Conservation (phyloP, 129 eudicot genomes). For the Saussurea involucrata region DNA sequence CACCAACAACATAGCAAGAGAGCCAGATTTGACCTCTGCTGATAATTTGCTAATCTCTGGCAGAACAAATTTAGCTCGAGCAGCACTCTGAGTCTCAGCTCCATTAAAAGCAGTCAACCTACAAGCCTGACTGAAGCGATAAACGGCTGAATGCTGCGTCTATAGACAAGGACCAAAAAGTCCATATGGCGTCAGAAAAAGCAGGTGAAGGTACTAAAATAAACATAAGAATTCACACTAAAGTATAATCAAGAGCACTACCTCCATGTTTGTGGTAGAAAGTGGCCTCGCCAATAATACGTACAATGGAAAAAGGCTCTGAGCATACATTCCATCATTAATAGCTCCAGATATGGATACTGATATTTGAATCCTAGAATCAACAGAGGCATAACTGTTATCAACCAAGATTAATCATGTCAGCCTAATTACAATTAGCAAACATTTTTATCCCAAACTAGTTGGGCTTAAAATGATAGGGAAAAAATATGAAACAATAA, state of each 20-base stretch:
- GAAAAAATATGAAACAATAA: background rate
- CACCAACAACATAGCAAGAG: conserved; percentile 64
- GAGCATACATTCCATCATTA: conserved; percentile 43
- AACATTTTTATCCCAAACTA: background rate
- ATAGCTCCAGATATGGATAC: conserved; percentile 59
- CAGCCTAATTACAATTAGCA: conserved; percentile 5
- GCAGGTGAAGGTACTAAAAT: background rate
- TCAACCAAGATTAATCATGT: background rate
- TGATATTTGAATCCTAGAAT: conserved; percentile 64
- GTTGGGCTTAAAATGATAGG: background rate
- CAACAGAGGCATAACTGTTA: conserved; percentile 9
- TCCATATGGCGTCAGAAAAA: conserved; percentile 27
- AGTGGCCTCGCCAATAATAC: conserved; percentile 68
- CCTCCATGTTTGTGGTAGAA: conserved; percentile 53
- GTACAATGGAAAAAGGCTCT: conserved; percentile 59
- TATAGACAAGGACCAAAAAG: conserved; percentile 5
- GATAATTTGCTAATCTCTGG: conserved; percentile 80
- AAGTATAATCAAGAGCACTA: conserved; percentile 18
- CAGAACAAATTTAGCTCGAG: conserved; percentile 57
- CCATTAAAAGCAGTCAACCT: conserved; percentile 42
- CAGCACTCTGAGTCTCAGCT: conserved; percentile 32
- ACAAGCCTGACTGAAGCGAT: conserved; percentile 54
- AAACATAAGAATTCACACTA: background rate
- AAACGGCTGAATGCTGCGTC: conserved; percentile 67
- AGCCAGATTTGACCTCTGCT: conserved; percentile 61